Base-by-base conservation (phyloP, 768 basidiomycete genomes). In the Auriculariales sp. region DNA sequence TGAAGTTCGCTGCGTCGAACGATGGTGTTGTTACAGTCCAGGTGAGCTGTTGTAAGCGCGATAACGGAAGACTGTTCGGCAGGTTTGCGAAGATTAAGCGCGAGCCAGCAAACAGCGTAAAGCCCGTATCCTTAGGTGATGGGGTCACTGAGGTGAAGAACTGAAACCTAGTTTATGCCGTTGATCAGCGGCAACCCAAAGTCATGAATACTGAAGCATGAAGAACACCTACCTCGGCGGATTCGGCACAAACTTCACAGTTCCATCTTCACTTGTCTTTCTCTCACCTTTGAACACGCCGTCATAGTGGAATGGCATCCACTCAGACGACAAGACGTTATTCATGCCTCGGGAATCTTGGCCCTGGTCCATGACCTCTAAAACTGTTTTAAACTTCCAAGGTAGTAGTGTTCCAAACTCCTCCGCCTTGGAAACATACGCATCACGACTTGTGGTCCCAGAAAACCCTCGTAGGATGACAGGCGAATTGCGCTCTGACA, bases 251-350 rank as follows among this genome's bases (percentile, higher is more conserved):
- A 15, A 15, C n/a, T 36, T 15, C n/a, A 36, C 35, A 15, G 22
- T 36, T n/a, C n/a, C n/a, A n/a, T n/a, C n/a, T n/a, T n/a, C n/a
- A n/a, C n/a, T n/a, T n/a, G n/a, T n/a, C n/a, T n/a, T n/a, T n/a
- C n/a, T n/a, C n/a, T n/a, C n/a, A n/a, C n/a, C n/a, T n/a, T 36
- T 36, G 35, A 36, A 36, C 35, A 36, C n/a, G 35, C 35, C 35
- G 35, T 36, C 35, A 22, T 36, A 36, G 35, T 36, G 35, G 35
- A 36, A 36, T 22, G 35, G 35, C 35, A 36, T 36, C 35, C n/a
- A 22, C 35, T 36, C 35, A 22, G 35, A n/a, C 7, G n/a, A n/a
- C 2, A 36, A 22, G 10, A 36, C 35, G 35, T 36, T 36, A 22
- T 36, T 36, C 35, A 36, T 15, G n/a, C 35, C 35, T 15, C 35